Conservation (phyloP, 2,329 filamentous ascomycete genomes). For the Dactylellina parvicollis region DNA sequence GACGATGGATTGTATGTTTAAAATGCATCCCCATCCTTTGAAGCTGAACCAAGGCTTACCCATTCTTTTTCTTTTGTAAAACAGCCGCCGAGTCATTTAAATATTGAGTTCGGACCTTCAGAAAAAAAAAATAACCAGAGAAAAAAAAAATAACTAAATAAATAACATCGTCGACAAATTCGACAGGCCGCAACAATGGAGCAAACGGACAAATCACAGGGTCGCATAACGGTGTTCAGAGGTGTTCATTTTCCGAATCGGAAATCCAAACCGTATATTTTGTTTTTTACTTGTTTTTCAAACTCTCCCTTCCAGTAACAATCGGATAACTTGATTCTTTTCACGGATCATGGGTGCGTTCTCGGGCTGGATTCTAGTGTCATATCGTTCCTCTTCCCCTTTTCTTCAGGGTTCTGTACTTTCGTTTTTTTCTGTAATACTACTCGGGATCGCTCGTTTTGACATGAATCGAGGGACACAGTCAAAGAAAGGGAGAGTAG, state of each 20-base stretch:
- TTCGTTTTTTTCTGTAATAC: constrained; percentile 41
- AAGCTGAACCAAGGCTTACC: constrained; percentile 47
- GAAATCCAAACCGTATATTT: constrained; percentile 42
- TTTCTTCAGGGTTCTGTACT: constrained; percentile 3
- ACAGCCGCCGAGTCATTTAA: constrained; percentile 50
- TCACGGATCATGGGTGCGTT: constrained; percentile 42
- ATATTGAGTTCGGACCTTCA: background rate
- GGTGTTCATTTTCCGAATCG: constrained; percentile 53
- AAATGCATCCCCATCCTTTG: constrained; percentile 35
- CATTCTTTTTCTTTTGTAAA: constrained; percentile 3
- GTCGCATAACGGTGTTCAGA: constrained; percentile 53
- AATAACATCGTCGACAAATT: constrained; percentile 38
- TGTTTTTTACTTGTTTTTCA: constrained; percentile 3
- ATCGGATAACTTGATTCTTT: constrained; percentile 27
- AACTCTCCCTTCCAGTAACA: background rate
- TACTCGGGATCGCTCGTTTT: constrained; percentile 46
- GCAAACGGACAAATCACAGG: constrained; percentile 52
- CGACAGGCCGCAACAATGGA: constrained; percentile 49
- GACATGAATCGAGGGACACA: constrained; percentile 30
- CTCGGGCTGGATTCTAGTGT: constrained; percentile 26
- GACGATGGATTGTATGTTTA: constrained; percentile 69
- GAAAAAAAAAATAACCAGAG: constrained; percentile 11
- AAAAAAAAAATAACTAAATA: constrained; percentile 20
- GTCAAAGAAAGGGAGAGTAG: constrained; percentile 8
- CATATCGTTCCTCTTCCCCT: constrained; percentile 30